These are phyloP conservation scores for Nakaseomyces bracarensis DNA, from an alignment of 1,139 yeast species.

Conservation along the genomic window DNA sequence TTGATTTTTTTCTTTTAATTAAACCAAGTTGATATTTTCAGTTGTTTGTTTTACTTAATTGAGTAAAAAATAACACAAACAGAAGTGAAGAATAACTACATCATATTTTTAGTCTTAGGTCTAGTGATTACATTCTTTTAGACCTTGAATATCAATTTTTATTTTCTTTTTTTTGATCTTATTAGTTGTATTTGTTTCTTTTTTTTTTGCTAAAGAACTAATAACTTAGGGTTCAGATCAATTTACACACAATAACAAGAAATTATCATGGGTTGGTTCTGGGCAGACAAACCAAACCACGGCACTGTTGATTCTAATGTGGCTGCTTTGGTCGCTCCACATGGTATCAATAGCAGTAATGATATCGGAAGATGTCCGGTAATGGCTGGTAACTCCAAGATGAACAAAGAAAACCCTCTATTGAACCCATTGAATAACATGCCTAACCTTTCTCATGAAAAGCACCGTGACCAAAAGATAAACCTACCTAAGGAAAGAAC, in stretches of 20 bases:
- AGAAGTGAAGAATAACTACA: too few relatives aligned
- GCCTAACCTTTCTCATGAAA: constrained; percentile 67
- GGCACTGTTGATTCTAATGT: constrained; percentile 6
- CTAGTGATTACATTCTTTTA: not conserved
- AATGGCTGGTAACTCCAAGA: constrained; percentile 14
- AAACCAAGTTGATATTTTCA: not conserved
- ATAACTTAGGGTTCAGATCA: not conserved
- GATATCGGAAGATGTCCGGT: constrained; percentile 34
- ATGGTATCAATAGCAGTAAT: constrained; percentile 30
- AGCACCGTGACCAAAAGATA: constrained; percentile 73
- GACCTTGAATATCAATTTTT: not conserved
- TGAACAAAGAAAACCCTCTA: constrained; percentile 27
- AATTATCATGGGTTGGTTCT: constrained; percentile 68
- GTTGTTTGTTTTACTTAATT: not conserved
- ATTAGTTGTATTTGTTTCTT: too few relatives aligned
- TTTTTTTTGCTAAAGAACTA: not conserved
- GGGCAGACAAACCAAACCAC: constrained; percentile 43
- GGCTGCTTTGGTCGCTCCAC: constrained; percentile 39
- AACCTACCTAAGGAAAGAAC: constrained; percentile 78
- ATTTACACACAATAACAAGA: not conserved
- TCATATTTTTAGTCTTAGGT: not conserved
- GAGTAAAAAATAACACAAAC: not conserved
- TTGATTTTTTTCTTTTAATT: not conserved
- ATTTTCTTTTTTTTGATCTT: not conserved
- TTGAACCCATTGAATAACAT: constrained; percentile 74